Evolutionary conservation across 2,329 filamentous ascomycete genomes (phyloP), one percentile per base, ranked within the genome.

Genomic region (Claviceps sp.): DNA sequence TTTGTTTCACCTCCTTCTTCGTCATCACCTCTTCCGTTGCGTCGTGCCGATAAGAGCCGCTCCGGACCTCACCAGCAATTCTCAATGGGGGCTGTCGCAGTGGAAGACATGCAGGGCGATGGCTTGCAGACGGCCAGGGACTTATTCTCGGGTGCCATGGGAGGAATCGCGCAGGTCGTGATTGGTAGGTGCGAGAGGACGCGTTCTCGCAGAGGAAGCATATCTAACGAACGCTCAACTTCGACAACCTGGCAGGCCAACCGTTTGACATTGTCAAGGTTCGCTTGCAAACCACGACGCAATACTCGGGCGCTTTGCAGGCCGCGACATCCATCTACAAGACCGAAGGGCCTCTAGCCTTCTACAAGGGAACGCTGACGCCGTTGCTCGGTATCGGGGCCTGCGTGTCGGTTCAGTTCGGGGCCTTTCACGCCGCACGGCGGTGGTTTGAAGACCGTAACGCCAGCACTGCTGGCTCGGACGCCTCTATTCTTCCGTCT

Each of bases 351-450:
- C 77, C 89, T 2, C 72, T 87, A 13, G 93, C 93, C 53, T 98
- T 98, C 75, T 98, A 98, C 81, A 98, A 98, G 72, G 93, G 93
- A 62, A 97, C 93, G 0, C 76, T 98, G 52, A 97, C 93, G 5
- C 93, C 93, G 0, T 77, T 98, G 52, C 80, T 98, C 53, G 93
- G 93, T 59, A 97, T 98, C 64, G 93, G 93, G 60, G 93, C 93
- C 60, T 98, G 93, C 67, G 90, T 93, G 46, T 96, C 89, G n/a
- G 85, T 98, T 61, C 93, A 98, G 74, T 98, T 98, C 68, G 93
- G 90, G 57, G 93, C 87, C 61, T 98, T 97, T 77, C 89, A 96
- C 75, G 84, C 86, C 64, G 90, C 91, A 8, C 87, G 88, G 54
- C 87, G 93, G 54, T 84, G 79, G 62, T 82, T 98, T 65, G 91